Conservation (phyloP, 1,284 basidiomycete genomes). For the Ustilago cynodontis region DNA sequence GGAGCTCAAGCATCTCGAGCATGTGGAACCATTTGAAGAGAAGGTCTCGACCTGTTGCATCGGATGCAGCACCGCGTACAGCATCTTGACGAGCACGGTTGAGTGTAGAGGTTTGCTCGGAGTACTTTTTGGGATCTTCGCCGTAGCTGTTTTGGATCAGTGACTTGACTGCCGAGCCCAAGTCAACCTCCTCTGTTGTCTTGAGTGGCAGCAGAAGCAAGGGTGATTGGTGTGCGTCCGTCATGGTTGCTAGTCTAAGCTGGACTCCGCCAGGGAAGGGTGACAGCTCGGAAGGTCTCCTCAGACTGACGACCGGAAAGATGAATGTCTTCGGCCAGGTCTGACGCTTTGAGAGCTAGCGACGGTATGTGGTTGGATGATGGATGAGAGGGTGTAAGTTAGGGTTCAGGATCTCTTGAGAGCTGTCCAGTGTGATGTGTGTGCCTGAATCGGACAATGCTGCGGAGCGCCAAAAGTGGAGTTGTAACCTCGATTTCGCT, state of each 20-base stretch:
- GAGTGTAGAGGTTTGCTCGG: constrained; percentile 83
- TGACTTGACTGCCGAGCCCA: constrained; percentile 86
- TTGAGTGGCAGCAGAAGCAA: constrained; percentile 72
- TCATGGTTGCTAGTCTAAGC: constrained; percentile 25
- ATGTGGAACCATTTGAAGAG: constrained; percentile 99
- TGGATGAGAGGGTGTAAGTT: not conserved
- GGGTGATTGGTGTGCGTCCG: constrained; percentile 49
- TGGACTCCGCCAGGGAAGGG: not conserved
- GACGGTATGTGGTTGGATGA: not conserved
- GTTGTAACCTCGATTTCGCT: constrained; percentile 4
- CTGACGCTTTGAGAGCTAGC: not conserved
- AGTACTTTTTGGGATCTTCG: constrained; percentile 88
- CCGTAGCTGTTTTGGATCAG: constrained; percentile 93
- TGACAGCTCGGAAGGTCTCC: not conserved
- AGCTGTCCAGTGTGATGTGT: not conserved
- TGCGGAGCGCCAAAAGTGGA: constrained; percentile 29
- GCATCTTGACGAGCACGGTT: constrained; percentile 95
- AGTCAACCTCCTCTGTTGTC: constrained; percentile 79
- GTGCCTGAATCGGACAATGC: constrained; percentile 13
- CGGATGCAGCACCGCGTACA: constrained; percentile 90
- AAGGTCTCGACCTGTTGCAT: constrained; percentile 77
- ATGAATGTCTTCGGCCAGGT: not conserved
- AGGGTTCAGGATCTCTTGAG: not conserved
- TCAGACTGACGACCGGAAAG: not conserved
- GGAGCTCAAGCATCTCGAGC: constrained; percentile 93